Conservation (phyloP, 306 rosid species). For the Inga oerstediana region DNA sequence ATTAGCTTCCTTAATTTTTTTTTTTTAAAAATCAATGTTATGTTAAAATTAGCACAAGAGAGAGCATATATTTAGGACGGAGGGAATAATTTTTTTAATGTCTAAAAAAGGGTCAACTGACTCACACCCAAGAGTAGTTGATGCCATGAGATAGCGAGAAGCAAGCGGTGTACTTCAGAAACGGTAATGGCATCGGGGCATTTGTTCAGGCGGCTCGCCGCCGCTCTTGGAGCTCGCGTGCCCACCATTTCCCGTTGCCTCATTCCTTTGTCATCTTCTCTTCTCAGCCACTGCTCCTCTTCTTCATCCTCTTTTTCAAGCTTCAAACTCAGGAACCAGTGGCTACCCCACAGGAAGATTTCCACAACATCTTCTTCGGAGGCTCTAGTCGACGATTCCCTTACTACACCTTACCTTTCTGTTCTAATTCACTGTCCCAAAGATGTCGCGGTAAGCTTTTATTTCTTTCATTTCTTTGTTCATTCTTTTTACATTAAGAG, state of each 20-base stretch:
- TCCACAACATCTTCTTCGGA: conserved; percentile 48
- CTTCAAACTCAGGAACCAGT: conserved; percentile 28
- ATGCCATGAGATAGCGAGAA: too few species aligned
- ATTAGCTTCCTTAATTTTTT: too few species aligned
- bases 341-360: conserved; percentile 14
- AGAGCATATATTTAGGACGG: too few species aligned
- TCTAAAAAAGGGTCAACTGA: too few species aligned
- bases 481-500: neutral
- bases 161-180: neutral
- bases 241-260: conserved; percentile 33
- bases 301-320: conserved; percentile 32
- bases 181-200: conserved; percentile 34
- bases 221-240: conserved; percentile 32
- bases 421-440: conserved; percentile 72
- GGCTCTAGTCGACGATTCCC: conserved; percentile 34
- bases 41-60: too few species aligned
- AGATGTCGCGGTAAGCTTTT: conserved; percentile 60
- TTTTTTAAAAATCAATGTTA: too few species aligned
- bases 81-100: too few species aligned
- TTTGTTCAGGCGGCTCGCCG: conserved; percentile 48
- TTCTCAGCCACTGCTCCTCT: conserved; percentile 14
- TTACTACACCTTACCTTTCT: conserved; percentile 48
- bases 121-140: too few species aligned
- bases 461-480: neutral
- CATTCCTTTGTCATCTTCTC: conserved; percentile 26